A percentile compares a stretch with the other conserved stretches of the same genome.
Conservation (phyloP, 2,329 filamentous ascomycete genomes). For the Byssochlamys sp. region DNA sequence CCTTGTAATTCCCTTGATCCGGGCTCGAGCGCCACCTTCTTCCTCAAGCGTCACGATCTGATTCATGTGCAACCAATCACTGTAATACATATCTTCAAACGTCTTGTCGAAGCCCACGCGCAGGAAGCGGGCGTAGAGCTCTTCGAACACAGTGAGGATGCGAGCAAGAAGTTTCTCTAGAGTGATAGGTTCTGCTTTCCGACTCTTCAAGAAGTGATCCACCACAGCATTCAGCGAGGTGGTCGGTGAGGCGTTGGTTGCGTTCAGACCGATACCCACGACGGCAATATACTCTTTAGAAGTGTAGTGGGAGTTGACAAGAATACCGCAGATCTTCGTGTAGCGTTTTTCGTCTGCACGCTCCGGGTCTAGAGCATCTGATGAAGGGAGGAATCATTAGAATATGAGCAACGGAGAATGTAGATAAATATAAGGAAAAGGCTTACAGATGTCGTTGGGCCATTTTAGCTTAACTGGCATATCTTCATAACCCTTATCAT, state of each 20-base stretch:
- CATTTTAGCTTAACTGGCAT: constrained; percentile 84
- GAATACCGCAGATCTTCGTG: constrained; percentile 85
- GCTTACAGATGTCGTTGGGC: constrained; percentile 84
- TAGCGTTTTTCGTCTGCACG: constrained; percentile 46
- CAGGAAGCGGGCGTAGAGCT: constrained; percentile 65
- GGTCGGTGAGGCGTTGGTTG: constrained; percentile 72
- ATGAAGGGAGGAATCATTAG: constrained; percentile 1
- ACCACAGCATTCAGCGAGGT: constrained; percentile 73
- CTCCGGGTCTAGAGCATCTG: constrained; percentile 57
- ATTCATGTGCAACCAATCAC: constrained; percentile 73
- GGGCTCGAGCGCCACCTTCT: constrained; percentile 63
- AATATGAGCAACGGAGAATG: background rate
- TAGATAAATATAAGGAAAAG: constrained; percentile 19
- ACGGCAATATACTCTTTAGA: constrained; percentile 72
- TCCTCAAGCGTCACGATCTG: constrained; percentile 69
- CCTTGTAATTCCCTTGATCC: constrained; percentile 76
- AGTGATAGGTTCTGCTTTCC: constrained; percentile 46
- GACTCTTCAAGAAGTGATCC: constrained; percentile 25
- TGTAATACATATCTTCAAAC: constrained; percentile 70
- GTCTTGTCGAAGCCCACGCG: constrained; percentile 61
- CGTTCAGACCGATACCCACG: constrained; percentile 77
- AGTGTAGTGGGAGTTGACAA: constrained; percentile 78
- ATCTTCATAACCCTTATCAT: constrained; percentile 63
- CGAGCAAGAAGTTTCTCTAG: constrained; percentile 73
- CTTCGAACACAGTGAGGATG: constrained; percentile 68